Base-by-base conservation (phyloP, 192 early-diverging fungal species). In the Coemansia sp. region DNA sequence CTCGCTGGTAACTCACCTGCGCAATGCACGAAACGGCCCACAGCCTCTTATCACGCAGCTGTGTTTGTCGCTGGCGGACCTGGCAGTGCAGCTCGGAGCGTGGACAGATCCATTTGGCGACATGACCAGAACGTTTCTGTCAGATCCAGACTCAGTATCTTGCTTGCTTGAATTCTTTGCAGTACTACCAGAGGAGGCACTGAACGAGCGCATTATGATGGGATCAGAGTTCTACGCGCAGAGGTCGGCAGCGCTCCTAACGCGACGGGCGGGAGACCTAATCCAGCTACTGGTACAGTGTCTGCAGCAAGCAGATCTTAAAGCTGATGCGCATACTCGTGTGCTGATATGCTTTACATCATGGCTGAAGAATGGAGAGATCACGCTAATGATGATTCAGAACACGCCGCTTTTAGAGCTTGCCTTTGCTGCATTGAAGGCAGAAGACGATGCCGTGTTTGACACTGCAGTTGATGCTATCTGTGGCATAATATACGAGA, bases 151-250 rank as follows among this genome's bases (percentile, higher is more conserved):
- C 30, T 85, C 86, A 25, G 83, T 91, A 23, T 65, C 71, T 1
- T 85, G 86, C 47, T 72, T 96, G 61, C 64, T 97, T 7, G 90
- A 93, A 64, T 92, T 96, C 61, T 69, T 96, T 41, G 87, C 86
- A 14, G 88, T 93, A 30, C 74, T 99, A 24, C 94, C 95, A 14
- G 94, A 97, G 65, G 94, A 98, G 76, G 81, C 90, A 9, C 81
- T 77, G 24, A 92, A 89, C 58, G 82, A 85, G 47, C 82, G 86
- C 41, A 82, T 89, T 53, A 72, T 85, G 26, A 74, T 90, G 62
- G 73, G 84, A 38, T 82, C 83, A 57, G 84, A 87, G 19, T 85
- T 88, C 51, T 88, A 82, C 67, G 67, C 73, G 44, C 69, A 74
- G 34, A 81, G 91, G 41, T 76, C 86, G 0, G 69, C 81, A 16